Percentiles rank a stretch among this genome's conserved stretches.
Conservation (phyloP, 2,329 filamentous ascomycete species). For the Beauveria sp. region DNA sequence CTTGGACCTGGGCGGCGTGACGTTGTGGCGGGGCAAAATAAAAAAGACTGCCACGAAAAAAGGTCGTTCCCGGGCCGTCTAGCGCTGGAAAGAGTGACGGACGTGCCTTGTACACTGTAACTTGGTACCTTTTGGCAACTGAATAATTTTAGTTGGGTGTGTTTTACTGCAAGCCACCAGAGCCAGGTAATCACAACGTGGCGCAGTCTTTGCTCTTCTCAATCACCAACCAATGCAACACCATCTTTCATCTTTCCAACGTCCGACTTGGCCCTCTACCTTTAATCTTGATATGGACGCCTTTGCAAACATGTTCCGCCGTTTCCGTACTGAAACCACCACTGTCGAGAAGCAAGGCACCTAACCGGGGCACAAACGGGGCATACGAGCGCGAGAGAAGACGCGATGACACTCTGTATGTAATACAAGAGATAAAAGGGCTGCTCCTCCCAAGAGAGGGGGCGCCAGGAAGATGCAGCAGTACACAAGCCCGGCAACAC, state of each 20-base stretch:
- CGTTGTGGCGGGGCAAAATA: slow-evolving; percentile 10
- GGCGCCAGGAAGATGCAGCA: neutral
- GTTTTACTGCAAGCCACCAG: neutral
- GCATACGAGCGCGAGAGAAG: neutral
- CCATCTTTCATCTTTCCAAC: neutral
- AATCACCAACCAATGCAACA: neutral
- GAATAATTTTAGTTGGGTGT: too few relatives aligned
- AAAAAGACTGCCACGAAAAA: neutral
- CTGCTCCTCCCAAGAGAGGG: neutral
- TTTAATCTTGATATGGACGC: neutral
- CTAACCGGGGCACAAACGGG: neutral
- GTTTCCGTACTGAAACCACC: neutral
- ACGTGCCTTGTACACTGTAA: neutral
- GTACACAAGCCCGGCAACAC: too few relatives aligned
- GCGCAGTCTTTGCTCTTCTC: neutral
- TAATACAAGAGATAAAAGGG: neutral
- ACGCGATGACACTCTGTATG: neutral
- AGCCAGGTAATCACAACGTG: neutral
- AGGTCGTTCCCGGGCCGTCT: neutral
- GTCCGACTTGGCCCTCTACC: neutral
- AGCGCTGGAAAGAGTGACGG: neutral
- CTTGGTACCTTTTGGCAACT: too few relatives aligned
- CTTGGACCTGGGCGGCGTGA: slow-evolving; percentile 7
- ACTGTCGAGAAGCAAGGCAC: neutral
- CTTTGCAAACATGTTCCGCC: too few relatives aligned